phyloP scores from a whole-genome alignment of 495 filamentous ascomycete species.

The Recurvomyces mirabilis region DNA sequence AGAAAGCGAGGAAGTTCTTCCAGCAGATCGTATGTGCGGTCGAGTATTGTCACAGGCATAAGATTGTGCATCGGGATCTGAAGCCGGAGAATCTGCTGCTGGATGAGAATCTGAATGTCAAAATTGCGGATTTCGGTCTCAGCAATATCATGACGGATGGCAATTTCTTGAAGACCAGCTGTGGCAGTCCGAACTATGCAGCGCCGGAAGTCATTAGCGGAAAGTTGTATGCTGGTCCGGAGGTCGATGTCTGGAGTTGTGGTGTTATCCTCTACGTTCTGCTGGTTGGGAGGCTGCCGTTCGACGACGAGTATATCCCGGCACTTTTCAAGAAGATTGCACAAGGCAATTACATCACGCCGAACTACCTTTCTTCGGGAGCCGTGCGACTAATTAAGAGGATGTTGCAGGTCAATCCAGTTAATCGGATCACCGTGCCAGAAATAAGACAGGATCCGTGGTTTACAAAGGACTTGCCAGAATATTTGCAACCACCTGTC shows the following conservation, averaged over 20 bases:
- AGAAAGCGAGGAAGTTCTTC: constrained; percentile 88
- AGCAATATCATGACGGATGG: constrained; percentile 99
- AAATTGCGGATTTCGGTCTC: constrained; percentile 96
- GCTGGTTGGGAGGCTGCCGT: constrained; percentile 80
- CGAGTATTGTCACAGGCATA: constrained; percentile 97
- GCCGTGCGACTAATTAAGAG: constrained; percentile 76
- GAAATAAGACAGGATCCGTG: constrained; percentile 92
- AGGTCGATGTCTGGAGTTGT: constrained; percentile 99
- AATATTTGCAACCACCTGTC: constrained; percentile 77
- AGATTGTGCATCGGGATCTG: constrained; percentile 94
- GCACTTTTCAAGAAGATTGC: constrained; percentile 79
- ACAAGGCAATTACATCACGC: constrained; percentile 81
- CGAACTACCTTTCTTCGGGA: constrained; percentile 74
- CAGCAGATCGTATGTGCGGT: constrained; percentile 99
- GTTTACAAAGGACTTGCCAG: constrained; percentile 77
- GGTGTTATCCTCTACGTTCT: constrained; percentile 96
- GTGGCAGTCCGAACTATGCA: constrained; percentile 95
- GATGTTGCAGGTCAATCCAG: constrained; percentile 91
- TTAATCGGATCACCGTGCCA: constrained; percentile 82
- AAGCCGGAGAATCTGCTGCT: constrained; percentile 96
- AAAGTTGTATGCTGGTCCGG: constrained; percentile 93
- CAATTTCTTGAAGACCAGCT: constrained; percentile 97
- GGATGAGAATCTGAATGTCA: constrained; percentile 89
- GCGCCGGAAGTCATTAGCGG: constrained; percentile 96
- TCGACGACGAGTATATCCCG: constrained; percentile 94